Percentiles rank a stretch among this genome's conserved stretches.
phyloP scores from a whole-genome alignment of 139 green algal species.

The Chlorella ohadii region DNA sequence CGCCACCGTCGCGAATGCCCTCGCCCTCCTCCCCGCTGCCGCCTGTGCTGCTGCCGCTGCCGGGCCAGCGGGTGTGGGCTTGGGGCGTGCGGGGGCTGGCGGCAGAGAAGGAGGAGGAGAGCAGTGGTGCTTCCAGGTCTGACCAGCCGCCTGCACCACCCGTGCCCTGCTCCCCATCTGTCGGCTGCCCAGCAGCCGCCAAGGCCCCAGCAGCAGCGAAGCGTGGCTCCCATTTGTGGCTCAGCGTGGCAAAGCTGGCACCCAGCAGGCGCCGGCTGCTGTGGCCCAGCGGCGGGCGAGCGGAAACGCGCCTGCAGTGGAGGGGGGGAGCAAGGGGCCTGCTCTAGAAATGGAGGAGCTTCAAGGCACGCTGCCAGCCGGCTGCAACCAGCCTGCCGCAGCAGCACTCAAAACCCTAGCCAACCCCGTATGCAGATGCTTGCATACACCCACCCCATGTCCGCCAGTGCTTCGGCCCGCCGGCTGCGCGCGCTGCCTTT shows the following conservation, averaged over 20 bases:
- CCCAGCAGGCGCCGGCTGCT: constrained; percentile 21
- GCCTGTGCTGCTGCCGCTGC: too few species aligned
- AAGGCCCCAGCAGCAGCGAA: background rate
- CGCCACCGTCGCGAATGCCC: too few species aligned
- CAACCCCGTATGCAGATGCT: background rate
- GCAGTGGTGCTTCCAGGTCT: constrained; percentile 17
- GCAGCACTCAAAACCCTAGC: too few species aligned
- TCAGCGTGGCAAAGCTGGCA: background rate
- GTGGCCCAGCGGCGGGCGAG: background rate
- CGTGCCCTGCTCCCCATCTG: background rate
- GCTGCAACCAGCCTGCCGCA: too few species aligned
- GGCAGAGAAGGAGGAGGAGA: background rate
- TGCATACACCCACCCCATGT: background rate
- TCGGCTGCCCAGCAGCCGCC: background rate
- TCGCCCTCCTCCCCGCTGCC: too few species aligned
- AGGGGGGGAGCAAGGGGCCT: too few species aligned
- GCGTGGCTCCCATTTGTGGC: constrained; percentile 30
- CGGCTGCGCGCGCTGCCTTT: background rate
- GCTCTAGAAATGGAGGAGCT: too few species aligned
- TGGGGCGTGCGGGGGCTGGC: too few species aligned
- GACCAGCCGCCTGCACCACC: background rate
- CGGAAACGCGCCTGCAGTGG: background rate
- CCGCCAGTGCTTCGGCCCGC: background rate
- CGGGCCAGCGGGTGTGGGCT: too few species aligned
- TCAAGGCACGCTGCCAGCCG: too few species aligned